Evolutionary conservation across 2,329 filamentous ascomycete genomes (phyloP).

Genomic region (Xylariaceae sp.): DNA sequence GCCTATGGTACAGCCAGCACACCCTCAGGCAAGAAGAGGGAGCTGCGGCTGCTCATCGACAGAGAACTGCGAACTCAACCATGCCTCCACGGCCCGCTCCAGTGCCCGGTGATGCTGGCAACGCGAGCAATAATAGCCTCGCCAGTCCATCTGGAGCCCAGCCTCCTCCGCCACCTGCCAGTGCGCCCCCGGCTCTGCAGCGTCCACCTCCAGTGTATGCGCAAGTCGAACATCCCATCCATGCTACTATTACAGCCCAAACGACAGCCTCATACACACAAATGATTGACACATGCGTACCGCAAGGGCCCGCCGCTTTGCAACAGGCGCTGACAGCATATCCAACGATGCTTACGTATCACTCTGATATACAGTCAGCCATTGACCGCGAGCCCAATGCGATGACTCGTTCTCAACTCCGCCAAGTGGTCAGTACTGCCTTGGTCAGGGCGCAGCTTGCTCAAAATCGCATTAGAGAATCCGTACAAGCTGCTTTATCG

Average conservation of each 20-base stretch:
- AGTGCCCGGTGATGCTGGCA: slow-evolving; percentile 3
- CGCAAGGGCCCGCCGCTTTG: slow-evolving; percentile 44
- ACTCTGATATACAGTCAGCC: slow-evolving; percentile 43
- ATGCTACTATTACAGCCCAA: slow-evolving; percentile 29
- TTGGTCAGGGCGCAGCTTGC: slow-evolving; percentile 42
- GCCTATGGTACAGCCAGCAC: slow-evolving; percentile 77
- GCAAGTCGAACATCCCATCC: slow-evolving; percentile 27
- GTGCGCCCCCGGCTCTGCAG: slow-evolving; percentile 21
- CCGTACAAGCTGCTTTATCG: slow-evolving; percentile 17
- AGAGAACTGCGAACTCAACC: slow-evolving; percentile 9
- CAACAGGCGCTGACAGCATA: slow-evolving; percentile 41
- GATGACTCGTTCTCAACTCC: slow-evolving; percentile 42
- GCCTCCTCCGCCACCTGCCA: slow-evolving; percentile 17
- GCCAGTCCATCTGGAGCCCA: slow-evolving; percentile 8
- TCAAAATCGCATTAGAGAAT: slow-evolving; percentile 30
- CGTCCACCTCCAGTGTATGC: slow-evolving; percentile 21
- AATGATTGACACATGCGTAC: slow-evolving; percentile 50
- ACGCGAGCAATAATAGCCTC: slow-evolving; percentile 3
- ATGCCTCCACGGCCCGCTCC: slow-evolving; percentile 13
- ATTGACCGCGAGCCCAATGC: slow-evolving; percentile 50
- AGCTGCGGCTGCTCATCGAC: slow-evolving; percentile 42
- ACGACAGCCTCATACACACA: slow-evolving; percentile 40
- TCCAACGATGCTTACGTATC: slow-evolving; percentile 45
- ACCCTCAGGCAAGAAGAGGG: slow-evolving; percentile 72
- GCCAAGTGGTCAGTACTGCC: slow-evolving; percentile 44